Percentiles rank a stretch among this genome's conserved stretches.
These are phyloP conservation scores for Penstemon davidsonii DNA, from an alignment of 257 asterid species.

Conservation along the genomic window DNA sequence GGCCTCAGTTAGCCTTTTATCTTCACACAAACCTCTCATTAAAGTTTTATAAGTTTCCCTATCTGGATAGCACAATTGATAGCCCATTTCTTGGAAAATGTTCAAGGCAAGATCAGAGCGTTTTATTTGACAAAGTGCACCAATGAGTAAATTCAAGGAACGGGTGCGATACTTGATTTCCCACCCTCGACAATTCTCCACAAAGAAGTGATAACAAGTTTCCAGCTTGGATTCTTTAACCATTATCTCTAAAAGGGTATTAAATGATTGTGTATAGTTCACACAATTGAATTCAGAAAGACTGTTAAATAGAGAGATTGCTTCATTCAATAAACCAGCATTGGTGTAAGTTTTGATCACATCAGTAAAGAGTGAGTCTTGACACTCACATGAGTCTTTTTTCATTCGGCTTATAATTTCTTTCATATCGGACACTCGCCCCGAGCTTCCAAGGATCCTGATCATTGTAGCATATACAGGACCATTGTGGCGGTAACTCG, in stretches of 20 bases:
- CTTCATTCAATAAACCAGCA: slow-evolving; percentile 66
- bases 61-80: slow-evolving; percentile 69
- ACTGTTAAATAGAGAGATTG: slow-evolving; percentile 62
- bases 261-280: slow-evolving; percentile 68
- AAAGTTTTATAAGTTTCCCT: slow-evolving; percentile 67
- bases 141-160: slow-evolving; percentile 67
- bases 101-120: slow-evolving; percentile 77
- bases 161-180: slow-evolving; percentile 66
- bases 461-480: slow-evolving; percentile 76
- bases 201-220: slow-evolving; percentile 53
- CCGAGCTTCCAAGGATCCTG: slow-evolving; percentile 61
- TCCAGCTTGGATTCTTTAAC: slow-evolving; percentile 61
- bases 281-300: slow-evolving; percentile 83
- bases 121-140: slow-evolving; percentile 56
- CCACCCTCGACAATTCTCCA: slow-evolving; percentile 74
- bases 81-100: slow-evolving; percentile 79
- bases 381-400: slow-evolving; percentile 75
- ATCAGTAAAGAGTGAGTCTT: slow-evolving; percentile 59
- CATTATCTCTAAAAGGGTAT: slow-evolving; percentile 72
- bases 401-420: slow-evolving; percentile 62
- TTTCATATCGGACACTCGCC: slow-evolving; percentile 69
- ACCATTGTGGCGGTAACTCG: slow-evolving; percentile 75
- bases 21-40: slow-evolving; percentile 89
- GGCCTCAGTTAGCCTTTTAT: slow-evolving; percentile 68
- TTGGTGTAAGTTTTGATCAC: slow-evolving; percentile 58